These are phyloP conservation scores for Penicillium turbatum DNA, from an alignment of 495 filamentous ascomycete species.

Conservation along the genomic window DNA sequence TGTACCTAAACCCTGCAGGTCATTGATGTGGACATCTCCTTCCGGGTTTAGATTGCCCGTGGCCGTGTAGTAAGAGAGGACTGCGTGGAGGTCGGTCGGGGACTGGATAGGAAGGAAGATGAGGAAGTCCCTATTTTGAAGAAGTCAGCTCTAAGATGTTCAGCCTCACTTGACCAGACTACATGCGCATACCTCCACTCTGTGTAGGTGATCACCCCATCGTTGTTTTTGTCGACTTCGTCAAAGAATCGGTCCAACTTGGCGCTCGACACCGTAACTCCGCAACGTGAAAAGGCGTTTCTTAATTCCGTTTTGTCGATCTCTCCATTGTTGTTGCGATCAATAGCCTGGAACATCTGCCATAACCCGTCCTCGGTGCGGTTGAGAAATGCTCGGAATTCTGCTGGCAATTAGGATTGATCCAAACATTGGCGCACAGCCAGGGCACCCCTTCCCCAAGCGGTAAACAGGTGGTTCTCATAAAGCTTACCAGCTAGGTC, in stretches of 20 bases:
- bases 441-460: slow-evolving; percentile 12
- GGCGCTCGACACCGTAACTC: slow-evolving; percentile 69
- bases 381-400: slow-evolving; percentile 85
- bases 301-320: slow-evolving; percentile 81
- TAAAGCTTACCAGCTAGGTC: slow-evolving; percentile 74
- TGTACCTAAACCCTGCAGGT: slow-evolving; percentile 93
- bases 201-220: slow-evolving; percentile 82
- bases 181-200: slow-evolving; percentile 82
- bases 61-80: slow-evolving; percentile 87
- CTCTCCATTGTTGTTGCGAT: slow-evolving; percentile 80
- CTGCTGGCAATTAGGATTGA: slow-evolving; percentile 43
- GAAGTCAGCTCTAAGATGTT: background rate
- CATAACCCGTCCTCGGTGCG: slow-evolving; percentile 78
- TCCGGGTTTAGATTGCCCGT: slow-evolving; percentile 88
- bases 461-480: slow-evolving; percentile 4
- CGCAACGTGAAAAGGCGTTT: slow-evolving; percentile 70
- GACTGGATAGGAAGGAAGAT: slow-evolving; percentile 81
- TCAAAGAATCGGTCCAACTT: slow-evolving; percentile 81
- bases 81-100: slow-evolving; percentile 67
- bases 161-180: slow-evolving; percentile 4
- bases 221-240: slow-evolving; percentile 84
- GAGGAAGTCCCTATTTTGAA: slow-evolving; percentile 70
- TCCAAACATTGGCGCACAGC: slow-evolving; percentile 1
- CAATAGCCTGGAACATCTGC: slow-evolving; percentile 80
- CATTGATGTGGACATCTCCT: slow-evolving; percentile 91